Percentiles rank a stretch among this genome's conserved stretches.
These are phyloP conservation scores for Lagenaria siceraria DNA, from an alignment of 306 rosid genomes.

Conservation along the genomic window DNA sequence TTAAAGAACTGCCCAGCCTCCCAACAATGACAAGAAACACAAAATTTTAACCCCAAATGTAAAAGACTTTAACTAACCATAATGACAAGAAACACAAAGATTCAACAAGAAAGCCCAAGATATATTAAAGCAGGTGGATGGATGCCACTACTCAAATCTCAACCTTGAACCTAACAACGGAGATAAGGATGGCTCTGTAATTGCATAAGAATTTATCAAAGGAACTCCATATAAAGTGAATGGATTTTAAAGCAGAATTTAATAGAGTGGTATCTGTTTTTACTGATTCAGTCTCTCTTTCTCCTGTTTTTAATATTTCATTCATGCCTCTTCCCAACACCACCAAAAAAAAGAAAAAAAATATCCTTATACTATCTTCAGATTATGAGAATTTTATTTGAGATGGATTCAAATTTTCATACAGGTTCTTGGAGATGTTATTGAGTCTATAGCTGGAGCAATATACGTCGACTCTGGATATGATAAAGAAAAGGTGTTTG, in stretches of 20 bases:
- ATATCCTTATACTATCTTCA: neutral
- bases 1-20: neutral
- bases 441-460: slow-evolving; percentile 83
- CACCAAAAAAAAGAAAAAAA: too few relatives aligned
- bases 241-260: neutral
- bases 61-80: neutral
- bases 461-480: slow-evolving; percentile 58
- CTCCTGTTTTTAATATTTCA: neutral
- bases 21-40: neutral
- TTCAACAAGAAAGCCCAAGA: neutral
- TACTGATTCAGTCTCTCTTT: neutral
- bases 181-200: neutral
- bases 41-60: neutral
- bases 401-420: slow-evolving; percentile 3
- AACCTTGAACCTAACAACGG: neutral
- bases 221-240: neutral
- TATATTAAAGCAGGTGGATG: neutral
- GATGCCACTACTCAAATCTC: neutral
- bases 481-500: slow-evolving; percentile 33
- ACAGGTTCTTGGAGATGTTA: slow-evolving; percentile 72
- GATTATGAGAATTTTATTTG: neutral
- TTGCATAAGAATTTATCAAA: neutral
- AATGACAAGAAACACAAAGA: neutral
- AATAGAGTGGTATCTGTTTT: neutral
- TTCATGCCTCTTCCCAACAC: neutral